Percentiles rank a stretch among this genome's conserved stretches.
These are phyloP conservation scores for Chlorella sp. DNA, from an alignment of 139 green algal species.

Conservation along the genomic window DNA sequence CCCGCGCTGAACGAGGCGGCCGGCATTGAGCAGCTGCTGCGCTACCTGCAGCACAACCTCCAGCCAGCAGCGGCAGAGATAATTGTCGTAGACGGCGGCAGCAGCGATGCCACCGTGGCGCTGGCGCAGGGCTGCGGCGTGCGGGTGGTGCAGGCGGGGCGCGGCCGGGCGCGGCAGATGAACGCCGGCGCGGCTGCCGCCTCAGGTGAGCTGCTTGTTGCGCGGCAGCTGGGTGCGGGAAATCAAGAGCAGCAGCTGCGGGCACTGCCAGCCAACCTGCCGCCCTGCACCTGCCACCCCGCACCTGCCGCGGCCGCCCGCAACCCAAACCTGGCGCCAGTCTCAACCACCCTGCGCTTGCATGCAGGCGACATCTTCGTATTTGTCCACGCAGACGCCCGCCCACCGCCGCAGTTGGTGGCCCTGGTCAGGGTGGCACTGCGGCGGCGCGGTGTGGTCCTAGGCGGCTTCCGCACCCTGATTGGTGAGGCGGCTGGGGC, in stretches of 20 bases:
- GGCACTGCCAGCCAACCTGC: too few relatives aligned
- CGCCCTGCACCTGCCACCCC: too few relatives aligned
- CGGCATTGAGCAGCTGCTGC: conserved; percentile 51
- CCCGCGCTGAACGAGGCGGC: conserved; percentile 75
- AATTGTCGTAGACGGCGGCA: conserved; percentile 85
- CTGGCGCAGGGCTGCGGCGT: conserved; percentile 39
- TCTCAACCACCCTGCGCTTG: not conserved
- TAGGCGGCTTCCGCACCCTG: conserved; percentile 66
- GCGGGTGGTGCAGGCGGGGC: conserved; percentile 9
- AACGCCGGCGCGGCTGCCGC: conserved; percentile 71
- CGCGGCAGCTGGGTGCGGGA: not conserved
- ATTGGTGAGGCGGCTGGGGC: conserved; percentile 22
- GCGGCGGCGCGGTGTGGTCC: conserved; percentile 39
- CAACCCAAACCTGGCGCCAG: too few relatives aligned
- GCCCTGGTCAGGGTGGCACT: conserved; percentile 43
- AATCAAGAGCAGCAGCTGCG: too few relatives aligned
- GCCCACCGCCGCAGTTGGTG: conserved; percentile 49
- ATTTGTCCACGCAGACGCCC: conserved; percentile 68
- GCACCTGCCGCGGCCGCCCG: too few relatives aligned
- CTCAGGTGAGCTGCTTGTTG: conserved; percentile 38
- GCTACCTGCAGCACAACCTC: conserved; percentile 46
- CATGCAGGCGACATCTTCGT: conserved; percentile 49
- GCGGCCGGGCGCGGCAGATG: conserved; percentile 80
- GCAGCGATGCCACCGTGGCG: conserved; percentile 61
- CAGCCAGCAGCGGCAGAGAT: conserved; percentile 67